phyloP scores from a whole-genome alignment of 495 filamentous ascomycete genomes.

The Poronia punctata region DNA sequence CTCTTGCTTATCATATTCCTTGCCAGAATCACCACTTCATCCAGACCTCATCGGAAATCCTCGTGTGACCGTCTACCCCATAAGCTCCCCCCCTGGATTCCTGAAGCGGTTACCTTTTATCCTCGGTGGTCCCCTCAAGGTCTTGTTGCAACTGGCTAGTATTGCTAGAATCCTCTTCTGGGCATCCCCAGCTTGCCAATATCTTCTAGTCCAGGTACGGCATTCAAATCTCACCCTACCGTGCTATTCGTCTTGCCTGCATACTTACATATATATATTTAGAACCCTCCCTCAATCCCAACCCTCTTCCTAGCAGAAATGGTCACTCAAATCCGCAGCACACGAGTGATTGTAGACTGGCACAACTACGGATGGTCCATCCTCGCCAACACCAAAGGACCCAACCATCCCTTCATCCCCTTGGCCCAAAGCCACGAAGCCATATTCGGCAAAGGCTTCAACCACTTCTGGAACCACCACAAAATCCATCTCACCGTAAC shows the following conservation, averaged over 20 bases:
- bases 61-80: constrained; percentile 58
- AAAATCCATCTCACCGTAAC: constrained; percentile 78
- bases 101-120: constrained; percentile 74
- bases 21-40: constrained; percentile 52
- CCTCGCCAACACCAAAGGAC: constrained; percentile 60
- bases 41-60: constrained; percentile 62
- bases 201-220: constrained; percentile 75
- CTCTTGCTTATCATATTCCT: too few relatives aligned
- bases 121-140: constrained; percentile 76
- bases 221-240: neutral
- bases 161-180: constrained; percentile 69
- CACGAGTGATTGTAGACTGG: constrained; percentile 87
- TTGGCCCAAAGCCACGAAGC: constrained; percentile 72
- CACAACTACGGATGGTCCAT: constrained; percentile 99
- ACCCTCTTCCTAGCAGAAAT: constrained; percentile 69
- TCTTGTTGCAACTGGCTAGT: constrained; percentile 67
- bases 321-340: constrained; percentile 70
- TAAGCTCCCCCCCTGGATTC: constrained; percentile 53
- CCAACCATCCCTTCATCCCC: constrained; percentile 66
- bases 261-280: neutral
- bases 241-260: neutral
- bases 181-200: constrained; percentile 60
- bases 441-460: constrained; percentile 55
- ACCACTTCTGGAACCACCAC: too few relatives aligned
- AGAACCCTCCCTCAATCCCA: constrained; percentile 95